Evolutionary conservation across 192 early-diverging fungal species (phyloP).

Genomic region (Endogone sp.): DNA sequence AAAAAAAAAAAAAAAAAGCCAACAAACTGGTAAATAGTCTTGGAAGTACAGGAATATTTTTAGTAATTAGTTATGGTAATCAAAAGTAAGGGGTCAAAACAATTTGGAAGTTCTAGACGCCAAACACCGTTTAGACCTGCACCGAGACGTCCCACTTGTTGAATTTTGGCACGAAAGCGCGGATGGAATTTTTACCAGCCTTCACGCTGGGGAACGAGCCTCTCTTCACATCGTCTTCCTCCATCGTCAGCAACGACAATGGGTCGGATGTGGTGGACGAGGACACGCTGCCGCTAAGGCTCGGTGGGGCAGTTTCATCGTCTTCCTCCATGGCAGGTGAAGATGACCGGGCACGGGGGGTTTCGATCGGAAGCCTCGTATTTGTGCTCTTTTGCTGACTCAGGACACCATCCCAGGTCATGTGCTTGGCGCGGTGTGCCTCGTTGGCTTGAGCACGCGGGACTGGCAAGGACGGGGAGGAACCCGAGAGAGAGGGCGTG

Average conservation of each 20-base stretch:
- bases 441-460: neutral
- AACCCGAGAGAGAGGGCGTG: neutral
- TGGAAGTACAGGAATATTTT: no score
- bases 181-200: neutral
- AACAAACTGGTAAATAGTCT: no score
- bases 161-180: neutral
- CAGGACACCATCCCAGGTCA: neutral
- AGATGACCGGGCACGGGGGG: neutral
- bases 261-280: neutral
- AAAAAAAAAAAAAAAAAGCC: no score
- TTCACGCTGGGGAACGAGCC: neutral
- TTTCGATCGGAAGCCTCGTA: neutral
- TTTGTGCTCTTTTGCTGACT: neutral
- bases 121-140: neutral
- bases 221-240: neutral
- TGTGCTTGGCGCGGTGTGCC: neutral
- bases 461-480: neutral
- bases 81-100: no score
- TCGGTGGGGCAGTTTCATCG: neutral
- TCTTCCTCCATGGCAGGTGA: neutral
- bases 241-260: neutral
- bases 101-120: no score
- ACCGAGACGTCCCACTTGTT: neutral
- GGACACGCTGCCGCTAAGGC: neutral
- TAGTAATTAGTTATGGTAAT: no score